Conservation (phyloP, 1,139 yeast genomes). For the Zygotorulaspora mrakii region DNA sequence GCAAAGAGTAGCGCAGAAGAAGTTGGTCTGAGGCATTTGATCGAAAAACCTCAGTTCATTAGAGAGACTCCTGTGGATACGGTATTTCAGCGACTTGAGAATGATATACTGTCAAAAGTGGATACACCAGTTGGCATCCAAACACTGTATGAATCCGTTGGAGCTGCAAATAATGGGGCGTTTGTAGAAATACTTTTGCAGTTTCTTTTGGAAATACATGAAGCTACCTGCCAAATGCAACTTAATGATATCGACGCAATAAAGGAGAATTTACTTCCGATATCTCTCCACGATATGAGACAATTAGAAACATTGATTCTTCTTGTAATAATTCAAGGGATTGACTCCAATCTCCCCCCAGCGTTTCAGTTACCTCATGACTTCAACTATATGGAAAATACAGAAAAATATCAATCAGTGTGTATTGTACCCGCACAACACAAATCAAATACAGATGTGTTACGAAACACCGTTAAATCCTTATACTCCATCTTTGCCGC, state of each 20-base stretch:
- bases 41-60: constrained; percentile 31
- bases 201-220: constrained; percentile 17
- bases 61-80: constrained; percentile 40
- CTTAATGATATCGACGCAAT: constrained; percentile 6
- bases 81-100: constrained; percentile 30
- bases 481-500: constrained; percentile 16
- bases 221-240: constrained; percentile 13
- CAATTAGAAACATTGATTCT: constrained; percentile 63
- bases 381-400: constrained; percentile 23
- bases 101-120: constrained; percentile 18
- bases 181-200: constrained; percentile 31
- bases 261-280: constrained; percentile 50
- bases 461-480: constrained; percentile 15
- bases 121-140: background rate
- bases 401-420: background rate
- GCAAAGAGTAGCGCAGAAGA: background rate
- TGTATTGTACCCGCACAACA: constrained; percentile 13
- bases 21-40: background rate
- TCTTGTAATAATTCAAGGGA: constrained; percentile 62
- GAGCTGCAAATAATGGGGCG: constrained; percentile 28
- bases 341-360: constrained; percentile 58
- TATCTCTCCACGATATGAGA: constrained; percentile 81
- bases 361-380: constrained; percentile 45
- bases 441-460: constrained; percentile 10
- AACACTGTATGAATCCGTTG: constrained; percentile 16